Evolutionary conservation across 495 filamentous ascomycete genomes (phyloP).

Genomic region (Cudoniella acicularis): DNA sequence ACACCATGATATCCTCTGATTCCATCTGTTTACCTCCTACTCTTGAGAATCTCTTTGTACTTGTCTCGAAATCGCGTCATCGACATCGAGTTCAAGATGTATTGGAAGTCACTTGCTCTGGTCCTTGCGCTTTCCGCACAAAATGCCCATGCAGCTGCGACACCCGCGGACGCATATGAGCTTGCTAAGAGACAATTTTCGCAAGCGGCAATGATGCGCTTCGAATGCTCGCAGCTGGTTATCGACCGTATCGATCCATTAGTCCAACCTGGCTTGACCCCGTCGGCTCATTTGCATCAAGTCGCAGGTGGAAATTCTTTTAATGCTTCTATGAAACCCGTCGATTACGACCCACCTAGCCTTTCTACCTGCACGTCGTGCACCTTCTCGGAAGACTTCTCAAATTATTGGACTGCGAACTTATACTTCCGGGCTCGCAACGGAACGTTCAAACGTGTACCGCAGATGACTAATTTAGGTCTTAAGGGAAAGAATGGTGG

Average conservation of each 20-base stretch:
- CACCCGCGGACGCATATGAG: background rate
- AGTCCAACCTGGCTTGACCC: slow-evolving; percentile 42
- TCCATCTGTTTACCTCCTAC: background rate
- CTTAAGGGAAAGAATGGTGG: slow-evolving; percentile 48
- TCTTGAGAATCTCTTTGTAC: background rate
- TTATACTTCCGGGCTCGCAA: slow-evolving; percentile 33
- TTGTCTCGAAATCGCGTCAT: background rate
- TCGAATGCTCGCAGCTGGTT: slow-evolving; percentile 19
- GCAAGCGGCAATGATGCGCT: background rate
- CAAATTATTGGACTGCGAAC: slow-evolving; percentile 32
- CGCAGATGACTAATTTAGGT: slow-evolving; percentile 54
- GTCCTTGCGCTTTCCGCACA: background rate
- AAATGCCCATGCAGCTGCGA: background rate
- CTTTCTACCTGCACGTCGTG: slow-evolving; percentile 57
- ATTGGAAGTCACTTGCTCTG: background rate
- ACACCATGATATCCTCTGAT: background rate
- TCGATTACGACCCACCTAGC: background rate
- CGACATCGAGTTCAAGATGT: background rate
- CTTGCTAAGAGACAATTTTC: background rate
- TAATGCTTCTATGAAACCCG: slow-evolving; percentile 39
- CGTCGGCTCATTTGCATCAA: slow-evolving; percentile 57
- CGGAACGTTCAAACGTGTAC: slow-evolving; percentile 40
- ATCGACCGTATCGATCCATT: slow-evolving; percentile 61
- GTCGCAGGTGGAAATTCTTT: slow-evolving; percentile 64
- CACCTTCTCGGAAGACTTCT: slow-evolving; percentile 46